Conservation (phyloP, 257 asterid genomes). For the Salvia hispanica region DNA sequence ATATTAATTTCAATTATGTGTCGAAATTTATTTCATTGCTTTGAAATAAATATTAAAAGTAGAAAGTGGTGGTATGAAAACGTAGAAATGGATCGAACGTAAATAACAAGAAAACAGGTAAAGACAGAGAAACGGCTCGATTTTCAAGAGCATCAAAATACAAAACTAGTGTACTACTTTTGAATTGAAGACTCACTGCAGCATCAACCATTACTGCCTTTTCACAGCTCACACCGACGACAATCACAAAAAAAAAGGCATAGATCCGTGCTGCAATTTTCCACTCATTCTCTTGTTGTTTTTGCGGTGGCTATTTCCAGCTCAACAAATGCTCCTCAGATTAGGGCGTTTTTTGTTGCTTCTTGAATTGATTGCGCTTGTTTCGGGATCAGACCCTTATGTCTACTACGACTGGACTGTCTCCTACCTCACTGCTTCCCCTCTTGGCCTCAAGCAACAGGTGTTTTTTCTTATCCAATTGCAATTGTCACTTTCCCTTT, state of each 20-base stretch:
- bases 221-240: slow-evolving; percentile 27
- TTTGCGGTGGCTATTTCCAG: slow-evolving; percentile 25
- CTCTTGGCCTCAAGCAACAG: slow-evolving; percentile 85
- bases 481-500: slow-evolving; percentile 1
- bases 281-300: neutral
- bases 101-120: too few relatives aligned
- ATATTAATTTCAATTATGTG: too few relatives aligned
- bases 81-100: too few relatives aligned
- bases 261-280: slow-evolving; percentile 25
- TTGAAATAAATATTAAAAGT: too few relatives aligned
- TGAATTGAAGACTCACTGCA: too few relatives aligned
- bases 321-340: slow-evolving; percentile 55
- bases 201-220: neutral
- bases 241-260: neutral
- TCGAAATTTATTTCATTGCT: too few relatives aligned
- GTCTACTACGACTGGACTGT: slow-evolving; percentile 80
- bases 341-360: slow-evolving; percentile 42
- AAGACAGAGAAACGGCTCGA: too few relatives aligned
- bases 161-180: too few relatives aligned
- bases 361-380: slow-evolving; percentile 39
- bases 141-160: too few relatives aligned
- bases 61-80: too few relatives aligned
- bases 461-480: slow-evolving; percentile 34
- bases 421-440: slow-evolving; percentile 78
- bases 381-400: slow-evolving; percentile 70